Evolutionary conservation across 345 rosid species (phyloP).

Genomic region (Combretum micranthum): DNA sequence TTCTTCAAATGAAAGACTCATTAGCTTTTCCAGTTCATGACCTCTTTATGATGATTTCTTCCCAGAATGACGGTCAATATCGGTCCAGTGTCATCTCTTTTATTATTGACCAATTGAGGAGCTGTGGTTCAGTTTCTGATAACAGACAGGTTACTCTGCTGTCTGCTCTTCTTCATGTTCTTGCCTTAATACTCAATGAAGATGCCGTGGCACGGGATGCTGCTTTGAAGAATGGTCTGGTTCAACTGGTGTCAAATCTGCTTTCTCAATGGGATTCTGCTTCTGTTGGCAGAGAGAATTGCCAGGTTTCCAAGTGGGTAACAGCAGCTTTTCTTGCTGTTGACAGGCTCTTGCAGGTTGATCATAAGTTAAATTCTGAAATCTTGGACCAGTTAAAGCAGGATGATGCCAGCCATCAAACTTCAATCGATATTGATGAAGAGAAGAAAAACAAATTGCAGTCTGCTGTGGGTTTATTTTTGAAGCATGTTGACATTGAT

Average conservation of each 20-base stretch:
- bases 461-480: slow-evolving; percentile 38
- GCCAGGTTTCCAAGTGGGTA: slow-evolving; percentile 80
- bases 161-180: slow-evolving; percentile 74
- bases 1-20: slow-evolving; percentile 85
- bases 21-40: slow-evolving; percentile 87
- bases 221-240: slow-evolving; percentile 64
- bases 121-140: slow-evolving; percentile 45
- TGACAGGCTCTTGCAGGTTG: slow-evolving; percentile 82
- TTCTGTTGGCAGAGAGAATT: slow-evolving; percentile 38
- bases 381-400: slow-evolving; percentile 63
- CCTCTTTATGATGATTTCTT: slow-evolving; percentile 75
- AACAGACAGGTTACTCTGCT: slow-evolving; percentile 42
- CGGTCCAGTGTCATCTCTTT: slow-evolving; percentile 70
- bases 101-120: slow-evolving; percentile 65
- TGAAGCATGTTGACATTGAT: slow-evolving; percentile 40
- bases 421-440: slow-evolving; percentile 51
- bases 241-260: slow-evolving; percentile 60
- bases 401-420: slow-evolving; percentile 37
- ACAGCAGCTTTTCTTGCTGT: slow-evolving; percentile 90
- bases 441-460: slow-evolving; percentile 61
- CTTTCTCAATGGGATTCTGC: slow-evolving; percentile 73
- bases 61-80: slow-evolving; percentile 78
- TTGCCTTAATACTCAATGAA: slow-evolving; percentile 88
- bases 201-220: slow-evolving; percentile 81
- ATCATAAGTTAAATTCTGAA: slow-evolving; percentile 70